Base-by-base conservation (phyloP, 495 filamentous ascomycete species). In the Aeminium ludgeri region DNA sequence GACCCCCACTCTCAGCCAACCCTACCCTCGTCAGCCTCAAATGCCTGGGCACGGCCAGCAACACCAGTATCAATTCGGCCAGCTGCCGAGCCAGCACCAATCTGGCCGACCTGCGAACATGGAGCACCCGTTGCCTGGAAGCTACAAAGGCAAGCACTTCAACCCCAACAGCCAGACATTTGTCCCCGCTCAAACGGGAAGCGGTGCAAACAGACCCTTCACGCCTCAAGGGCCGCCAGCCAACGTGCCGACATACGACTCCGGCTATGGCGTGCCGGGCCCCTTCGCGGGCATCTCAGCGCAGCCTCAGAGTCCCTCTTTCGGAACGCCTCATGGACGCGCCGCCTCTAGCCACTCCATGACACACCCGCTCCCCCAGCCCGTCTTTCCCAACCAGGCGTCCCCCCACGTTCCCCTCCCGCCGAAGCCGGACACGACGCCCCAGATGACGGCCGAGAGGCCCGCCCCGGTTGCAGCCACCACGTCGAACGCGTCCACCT, bases 141-240 rank as follows among this genome's bases (percentile, higher is more conserved):
- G 77, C 59, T 91, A 79, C 58, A 80, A 75, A 53, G 67, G 84
- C 17, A 79, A 83, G 52, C 70, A 79, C 16, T 93, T 95, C 65
- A 93, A 95, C 50, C 86, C 86, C 0, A 85, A 92, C 58, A 93
- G 82, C 10, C 80, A 86, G 44, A 75, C 83, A 2, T 95, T 95
- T 53, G 71, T 93, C 31, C 86, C 86, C n/a, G 20, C 30, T 13
- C 40, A 50, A 18, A 18, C 28, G 4, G 40, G 15, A 16, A 67
- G 69, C 16, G 25, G 28, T 16, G 36, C 41, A 10, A 37, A 43
- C 19, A 28, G 28, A 20, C 48, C 48, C 5, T 48, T 48, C 53
- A 56, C 32, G 43, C 56, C 43, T 15, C 52, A 45, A 34, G 32
- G 23, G 11, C 11, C 20, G 41, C 30, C 40, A 15, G 11, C 19